Base-by-base conservation (phyloP, 202 grass and related monocot genomes). In the Panicum virgatum region DNA sequence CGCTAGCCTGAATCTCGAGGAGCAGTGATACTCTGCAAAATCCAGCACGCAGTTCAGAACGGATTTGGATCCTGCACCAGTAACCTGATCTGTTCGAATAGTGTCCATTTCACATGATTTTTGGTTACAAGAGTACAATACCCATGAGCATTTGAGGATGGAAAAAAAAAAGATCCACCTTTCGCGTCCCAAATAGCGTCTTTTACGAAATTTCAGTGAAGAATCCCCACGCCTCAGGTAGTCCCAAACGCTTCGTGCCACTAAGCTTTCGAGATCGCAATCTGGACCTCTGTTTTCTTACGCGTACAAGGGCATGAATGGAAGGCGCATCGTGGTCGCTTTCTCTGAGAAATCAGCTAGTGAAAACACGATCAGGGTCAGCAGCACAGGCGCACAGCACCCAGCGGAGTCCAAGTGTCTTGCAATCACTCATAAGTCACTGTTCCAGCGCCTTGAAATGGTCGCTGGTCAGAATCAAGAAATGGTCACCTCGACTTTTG, bases 381-480 rank as follows among this genome's bases (percentile, higher is more conserved):
- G n/a, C 32, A 82, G 30, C 29, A 23, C n/a, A n/a, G n/a, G n/a
- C n/a, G 12, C 9, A 48, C 18, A 12, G 32, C 23, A 29, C 20
- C n/a, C 58, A 57, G 6, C 26, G 18, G n/a, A 72, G 83, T 85
- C 56, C 81, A 54, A 44, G 45, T 76, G 51, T 38, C 29, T 32
- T 27, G 22, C 50, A 9, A 38, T 26, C 47, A 20, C 10, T 26
- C 47, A 15, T 10, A 45, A 9, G 51, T 11, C 56, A 15, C 57
- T 9, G 25, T 30, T 65, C 50, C 26, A 22, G 8, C 12, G 63
- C 52, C 20, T 76, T 60, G 81, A 88, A 76, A 84, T 18, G 76
- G 86, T 76, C 69, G 75, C 59, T 13, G 76, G 60, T 59, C 77
- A 48, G 59, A 51, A 40, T 34, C 6, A 66, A 20, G 77, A 81